Evolutionary conservation across 306 rosid genomes (phyloP), one percentile per base, ranked within the genome.

Genomic region (Medicago arabica): DNA sequence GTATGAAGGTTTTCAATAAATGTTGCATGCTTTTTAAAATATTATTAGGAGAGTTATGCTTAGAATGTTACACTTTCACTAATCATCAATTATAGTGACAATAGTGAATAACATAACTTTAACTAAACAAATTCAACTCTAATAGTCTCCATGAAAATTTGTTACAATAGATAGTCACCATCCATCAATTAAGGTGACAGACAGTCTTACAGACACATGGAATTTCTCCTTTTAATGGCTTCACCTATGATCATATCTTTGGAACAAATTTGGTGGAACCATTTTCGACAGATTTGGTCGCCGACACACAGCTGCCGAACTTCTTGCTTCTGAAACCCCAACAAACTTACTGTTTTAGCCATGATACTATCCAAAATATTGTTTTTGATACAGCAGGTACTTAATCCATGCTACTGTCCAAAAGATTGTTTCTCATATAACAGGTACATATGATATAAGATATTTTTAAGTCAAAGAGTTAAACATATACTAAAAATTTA

Each of bases 191-290:
- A 23, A 23, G 28, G 28, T 23, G 95, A 90, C 68, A 82, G 95
- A 90, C 68, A 82, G 96, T 65, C 96, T 95, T 73, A 61, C 92
- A 66, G 93, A 84, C 50, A 78, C 28, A 76, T 34, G 98, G 98
- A 2, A 71, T 95, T 7, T 85, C 95, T 10, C 98, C 98, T 55
- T 92, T 82, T 51, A 95, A 95, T 79, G 98, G 98, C 0, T 92
- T 95, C 89, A 95, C 98, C 61, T 95, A 87, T 62, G 97, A 95
- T 79, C 98, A 95, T 74, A 8, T 90, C 17, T 89, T 85, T 69
- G 98, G 97, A 62, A 95, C 98, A 71, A 95, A 95, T 63, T 95
- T 70, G 98, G 98, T 21, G 98, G 98, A 69, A 95, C 98, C 85
- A 95, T 90, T 69, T 95, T 85, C 2, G 98, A 95, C 60, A 80